Conservation (phyloP, 2,329 filamentous ascomycete genomes). For the Sporothrix variecibatus region DNA sequence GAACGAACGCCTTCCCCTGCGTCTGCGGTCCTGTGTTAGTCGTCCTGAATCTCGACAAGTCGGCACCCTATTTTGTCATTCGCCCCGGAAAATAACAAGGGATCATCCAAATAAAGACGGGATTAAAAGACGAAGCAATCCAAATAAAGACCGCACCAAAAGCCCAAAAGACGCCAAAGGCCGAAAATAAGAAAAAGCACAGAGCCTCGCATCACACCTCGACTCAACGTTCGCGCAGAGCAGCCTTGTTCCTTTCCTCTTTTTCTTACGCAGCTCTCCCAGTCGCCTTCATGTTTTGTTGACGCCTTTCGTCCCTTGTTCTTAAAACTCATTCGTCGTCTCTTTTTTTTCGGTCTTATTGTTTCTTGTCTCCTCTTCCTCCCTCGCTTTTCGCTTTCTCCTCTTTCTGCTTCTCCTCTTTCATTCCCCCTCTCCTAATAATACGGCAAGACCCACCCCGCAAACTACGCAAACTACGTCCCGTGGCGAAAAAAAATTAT, state of each 20-base stretch:
- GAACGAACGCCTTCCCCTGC: not conserved
- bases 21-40: not conserved
- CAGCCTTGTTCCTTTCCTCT: slow-evolving; percentile 12
- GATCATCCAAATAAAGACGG: not conserved
- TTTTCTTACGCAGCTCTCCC: not conserved
- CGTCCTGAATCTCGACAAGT: slow-evolving; percentile 7
- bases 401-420: slow-evolving; percentile 17
- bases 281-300: not conserved
- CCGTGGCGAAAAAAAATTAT: slow-evolving; percentile 27
- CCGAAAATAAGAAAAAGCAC: not conserved
- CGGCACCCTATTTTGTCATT: not conserved
- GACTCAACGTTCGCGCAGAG: slow-evolving; percentile 1
- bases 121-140: not conserved
- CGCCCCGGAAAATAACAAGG: not conserved
- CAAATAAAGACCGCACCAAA: slow-evolving; percentile 4
- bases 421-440: slow-evolving; percentile 25
- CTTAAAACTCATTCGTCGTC: slow-evolving; percentile 6
- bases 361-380: not conserved
- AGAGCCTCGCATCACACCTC: slow-evolving; percentile 21
- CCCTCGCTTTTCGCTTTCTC: not conserved
- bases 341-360: slow-evolving; percentile 6
- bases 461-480: slow-evolving; percentile 26
- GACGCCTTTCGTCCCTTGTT: not conserved
- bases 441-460: slow-evolving; percentile 27
- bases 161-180: slow-evolving; percentile 14